Percentiles rank a stretch among this genome's conserved stretches.
These are phyloP conservation scores for Sambucus nigra DNA, from an alignment of 129 eudicot species.

Conservation along the genomic window DNA sequence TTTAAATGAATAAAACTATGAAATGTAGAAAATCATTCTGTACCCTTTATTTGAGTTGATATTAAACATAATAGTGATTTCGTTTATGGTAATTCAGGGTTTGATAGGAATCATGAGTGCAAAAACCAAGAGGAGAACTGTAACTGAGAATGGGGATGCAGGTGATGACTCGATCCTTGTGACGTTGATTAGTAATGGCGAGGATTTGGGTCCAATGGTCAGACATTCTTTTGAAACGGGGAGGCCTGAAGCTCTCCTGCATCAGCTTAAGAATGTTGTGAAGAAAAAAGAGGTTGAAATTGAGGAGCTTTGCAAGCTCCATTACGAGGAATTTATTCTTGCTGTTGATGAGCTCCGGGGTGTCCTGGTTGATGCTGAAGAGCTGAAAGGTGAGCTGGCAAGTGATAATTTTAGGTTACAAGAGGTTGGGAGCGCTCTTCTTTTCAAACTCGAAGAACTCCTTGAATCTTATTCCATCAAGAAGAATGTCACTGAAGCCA, in stretches of 20 bases:
- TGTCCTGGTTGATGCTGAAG: constrained; percentile 93
- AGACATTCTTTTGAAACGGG: constrained; percentile 67
- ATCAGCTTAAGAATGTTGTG: constrained; percentile 59
- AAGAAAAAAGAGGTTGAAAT: constrained; percentile 77
- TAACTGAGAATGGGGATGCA: constrained; percentile 64
- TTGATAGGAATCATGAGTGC: constrained; percentile 35
- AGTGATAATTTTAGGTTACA: constrained; percentile 73
- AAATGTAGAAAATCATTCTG: no score
- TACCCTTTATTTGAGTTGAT: no score
- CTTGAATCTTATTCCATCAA: constrained; percentile 65
- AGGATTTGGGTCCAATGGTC: constrained; percentile 82
- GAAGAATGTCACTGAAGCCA: constrained; percentile 67
- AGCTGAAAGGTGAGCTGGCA: constrained; percentile 63
- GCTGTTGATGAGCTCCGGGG: constrained; percentile 98
- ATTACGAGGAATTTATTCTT: constrained; percentile 78
- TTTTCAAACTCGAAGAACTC: constrained; percentile 62
- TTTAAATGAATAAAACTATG: no score
- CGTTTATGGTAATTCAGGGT: background rate
- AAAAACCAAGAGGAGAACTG: constrained; percentile 49
- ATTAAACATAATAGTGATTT: background rate
- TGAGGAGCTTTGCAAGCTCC: constrained; percentile 90
- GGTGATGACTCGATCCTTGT: constrained; percentile 76
- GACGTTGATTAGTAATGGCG: constrained; percentile 75
- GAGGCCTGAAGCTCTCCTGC: constrained; percentile 62
- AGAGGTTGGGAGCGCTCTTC: constrained; percentile 69